Conservation (phyloP, 306 rosid genomes). For the Dalbergia cultrata region DNA sequence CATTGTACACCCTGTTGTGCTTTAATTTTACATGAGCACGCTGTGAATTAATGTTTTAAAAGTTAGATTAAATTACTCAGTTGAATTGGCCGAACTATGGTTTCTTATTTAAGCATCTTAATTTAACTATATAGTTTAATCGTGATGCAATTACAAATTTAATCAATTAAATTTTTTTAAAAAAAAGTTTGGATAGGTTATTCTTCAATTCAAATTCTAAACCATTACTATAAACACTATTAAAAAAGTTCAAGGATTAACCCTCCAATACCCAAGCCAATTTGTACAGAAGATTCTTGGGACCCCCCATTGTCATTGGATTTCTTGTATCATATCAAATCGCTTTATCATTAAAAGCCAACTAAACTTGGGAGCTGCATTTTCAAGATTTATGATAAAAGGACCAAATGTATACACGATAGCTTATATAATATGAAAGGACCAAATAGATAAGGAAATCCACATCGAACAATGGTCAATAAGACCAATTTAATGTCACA, state of each 20-base stretch:
- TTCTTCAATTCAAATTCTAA: too few relatives aligned
- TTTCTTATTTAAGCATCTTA: too few relatives aligned
- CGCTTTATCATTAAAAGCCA: too few relatives aligned
- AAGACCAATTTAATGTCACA: not conserved
- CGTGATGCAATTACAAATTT: not conserved
- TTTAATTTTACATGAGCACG: not conserved
- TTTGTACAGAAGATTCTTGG: not conserved
- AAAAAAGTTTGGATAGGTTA: too few relatives aligned
- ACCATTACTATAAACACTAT: not conserved
- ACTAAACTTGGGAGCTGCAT: too few relatives aligned
- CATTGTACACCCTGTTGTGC: not conserved
- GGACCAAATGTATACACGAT: too few relatives aligned
- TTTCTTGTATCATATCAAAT: too few relatives aligned
- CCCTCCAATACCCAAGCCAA: not conserved
- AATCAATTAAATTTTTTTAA: too few relatives aligned
- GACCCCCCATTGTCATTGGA: not conserved
- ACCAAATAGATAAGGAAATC: not conserved
- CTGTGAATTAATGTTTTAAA: not conserved
- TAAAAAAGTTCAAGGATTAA: not conserved
- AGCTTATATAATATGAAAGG: too few relatives aligned
- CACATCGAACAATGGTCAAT: not conserved
- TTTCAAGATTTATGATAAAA: too few relatives aligned
- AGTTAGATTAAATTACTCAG: too few relatives aligned
- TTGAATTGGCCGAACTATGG: too few relatives aligned
- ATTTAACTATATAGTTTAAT: not conserved